phyloP scores from a whole-genome alignment of 179 eudicot species.

The Carnegiea gigantea region DNA sequence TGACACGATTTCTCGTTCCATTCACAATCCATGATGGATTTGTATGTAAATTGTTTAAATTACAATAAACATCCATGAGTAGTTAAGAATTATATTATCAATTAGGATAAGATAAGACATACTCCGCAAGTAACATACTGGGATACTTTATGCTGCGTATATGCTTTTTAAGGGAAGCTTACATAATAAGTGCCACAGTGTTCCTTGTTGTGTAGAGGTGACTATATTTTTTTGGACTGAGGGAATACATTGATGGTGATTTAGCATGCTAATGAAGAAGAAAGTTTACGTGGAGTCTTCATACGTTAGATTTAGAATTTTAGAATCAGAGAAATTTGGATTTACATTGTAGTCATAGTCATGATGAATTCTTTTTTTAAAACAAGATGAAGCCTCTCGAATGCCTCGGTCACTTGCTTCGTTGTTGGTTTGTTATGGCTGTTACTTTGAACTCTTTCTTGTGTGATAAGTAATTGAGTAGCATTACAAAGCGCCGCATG shows the following conservation, averaged over 20 bases:
- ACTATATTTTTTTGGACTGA: background rate
- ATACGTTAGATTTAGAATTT: background rate
- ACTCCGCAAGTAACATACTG: background rate
- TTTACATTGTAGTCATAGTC: background rate
- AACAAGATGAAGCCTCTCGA: background rate
- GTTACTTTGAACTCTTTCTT: background rate
- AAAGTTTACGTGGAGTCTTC: no score
- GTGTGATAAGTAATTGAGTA: background rate
- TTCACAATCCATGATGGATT: no score
- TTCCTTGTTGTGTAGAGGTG: background rate
- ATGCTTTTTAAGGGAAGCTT: background rate
- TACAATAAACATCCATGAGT: no score
- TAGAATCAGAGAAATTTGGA: background rate
- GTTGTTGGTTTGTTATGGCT: background rate
- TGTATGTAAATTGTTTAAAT: no score
- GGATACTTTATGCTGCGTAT: background rate
- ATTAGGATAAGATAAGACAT: no score
- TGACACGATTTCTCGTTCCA: no score
- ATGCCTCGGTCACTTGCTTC: background rate
- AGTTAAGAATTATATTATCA: no score
- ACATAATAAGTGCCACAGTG: background rate
- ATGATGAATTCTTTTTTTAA: background rate
- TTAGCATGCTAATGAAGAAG: background rate
- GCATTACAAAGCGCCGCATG: background rate
- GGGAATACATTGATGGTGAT: background rate